Evolutionary conservation across 495 filamentous ascomycete species (phyloP), one percentile per base, ranked within the genome.

Genomic region (Lichenothelia convexa): DNA sequence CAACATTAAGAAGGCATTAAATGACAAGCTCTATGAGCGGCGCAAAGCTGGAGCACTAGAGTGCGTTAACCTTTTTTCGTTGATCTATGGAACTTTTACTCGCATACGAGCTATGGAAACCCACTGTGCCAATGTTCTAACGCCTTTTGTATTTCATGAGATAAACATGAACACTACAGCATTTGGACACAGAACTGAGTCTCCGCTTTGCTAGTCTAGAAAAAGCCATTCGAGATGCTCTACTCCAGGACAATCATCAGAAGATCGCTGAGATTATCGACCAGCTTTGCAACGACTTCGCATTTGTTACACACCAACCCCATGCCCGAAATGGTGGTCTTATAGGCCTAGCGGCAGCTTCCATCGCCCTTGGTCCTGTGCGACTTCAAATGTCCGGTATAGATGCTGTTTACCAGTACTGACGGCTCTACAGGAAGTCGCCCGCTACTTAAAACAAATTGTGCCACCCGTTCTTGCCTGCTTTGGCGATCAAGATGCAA

Each of bases 11-110:
- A 79, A 87, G 45, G 66, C 82, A 45, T 71, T 99, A 54, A 92
- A 85, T 52, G 91, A 99, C 59, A 95, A 93, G 71, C 75, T 94
- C 43, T 99, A 99, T 51, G 91, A 99, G 43, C 89, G 85, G 62
- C 73, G 91, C 51, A 95, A 95, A 57, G 75, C 83, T 47, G 91
- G 91, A 30, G 91, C 91, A 45, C 70, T 99, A 22, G 91, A 99
- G 91, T 95, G 75, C 49, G 84, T 63, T n/a, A n/a, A n/a, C n/a
- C n/a, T n/a, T n/a, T n/a, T n/a, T n/a, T n/a, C n/a, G n/a, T n/a
- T n/a, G n/a, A n/a, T n/a, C n/a, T n/a, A n/a, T n/a, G n/a, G n/a
- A n/a, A n/a, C n/a, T n/a, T n/a, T n/a, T n/a, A n/a, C n/a, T n/a
- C n/a, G n/a, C n/a, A n/a, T n/a, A n/a, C n/a, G n/a, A n/a, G n/a